Percentiles rank a stretch among this genome's conserved stretches.
Conservation (phyloP, 345 rosid species). For the Conringia planisiliqua region DNA sequence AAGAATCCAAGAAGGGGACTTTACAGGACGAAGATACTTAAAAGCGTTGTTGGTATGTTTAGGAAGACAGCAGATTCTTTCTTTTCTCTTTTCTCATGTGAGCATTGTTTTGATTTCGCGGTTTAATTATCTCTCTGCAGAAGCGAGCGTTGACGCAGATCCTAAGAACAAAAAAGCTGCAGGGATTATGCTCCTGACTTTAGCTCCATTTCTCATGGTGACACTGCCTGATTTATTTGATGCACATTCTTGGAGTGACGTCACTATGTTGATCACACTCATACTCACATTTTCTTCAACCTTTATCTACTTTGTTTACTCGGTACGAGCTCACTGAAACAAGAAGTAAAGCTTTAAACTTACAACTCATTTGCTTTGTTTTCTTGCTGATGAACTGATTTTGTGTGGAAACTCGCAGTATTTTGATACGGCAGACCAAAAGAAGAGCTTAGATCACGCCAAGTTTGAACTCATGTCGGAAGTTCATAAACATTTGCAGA, state of each 20-base stretch:
- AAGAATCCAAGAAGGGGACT: slow-evolving; percentile 29
- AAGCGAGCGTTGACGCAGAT: slow-evolving; percentile 32
- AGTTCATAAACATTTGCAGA: slow-evolving; percentile 36
- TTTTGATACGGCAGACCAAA: slow-evolving; percentile 34
- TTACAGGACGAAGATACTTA: slow-evolving; percentile 28
- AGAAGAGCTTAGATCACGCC: slow-evolving; percentile 33
- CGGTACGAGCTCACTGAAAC: slow-evolving; percentile 24
- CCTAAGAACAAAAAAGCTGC: slow-evolving; percentile 35
- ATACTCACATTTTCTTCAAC: slow-evolving; percentile 26
- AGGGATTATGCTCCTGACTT: slow-evolving; percentile 35
- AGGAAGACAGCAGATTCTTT: background rate
- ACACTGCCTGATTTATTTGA: slow-evolving; percentile 29
- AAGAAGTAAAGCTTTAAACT: background rate
- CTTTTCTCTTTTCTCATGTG: background rate
- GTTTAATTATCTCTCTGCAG: slow-evolving; percentile 18
- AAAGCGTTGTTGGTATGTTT: slow-evolving; percentile 23
- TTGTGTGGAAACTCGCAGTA: slow-evolving; percentile 14
- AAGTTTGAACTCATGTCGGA: slow-evolving; percentile 38
- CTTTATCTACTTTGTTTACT: slow-evolving; percentile 32
- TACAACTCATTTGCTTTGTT: background rate
- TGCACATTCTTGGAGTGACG: slow-evolving; percentile 24
- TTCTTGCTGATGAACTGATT: background rate
- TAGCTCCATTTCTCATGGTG: slow-evolving; percentile 33
- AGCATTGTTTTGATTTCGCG: background rate
- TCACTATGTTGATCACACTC: slow-evolving; percentile 26